Percentiles rank a stretch among this genome's conserved stretches.
Conservation (phyloP, 441 rosid genomes). For the Syzygium malaccense region DNA sequence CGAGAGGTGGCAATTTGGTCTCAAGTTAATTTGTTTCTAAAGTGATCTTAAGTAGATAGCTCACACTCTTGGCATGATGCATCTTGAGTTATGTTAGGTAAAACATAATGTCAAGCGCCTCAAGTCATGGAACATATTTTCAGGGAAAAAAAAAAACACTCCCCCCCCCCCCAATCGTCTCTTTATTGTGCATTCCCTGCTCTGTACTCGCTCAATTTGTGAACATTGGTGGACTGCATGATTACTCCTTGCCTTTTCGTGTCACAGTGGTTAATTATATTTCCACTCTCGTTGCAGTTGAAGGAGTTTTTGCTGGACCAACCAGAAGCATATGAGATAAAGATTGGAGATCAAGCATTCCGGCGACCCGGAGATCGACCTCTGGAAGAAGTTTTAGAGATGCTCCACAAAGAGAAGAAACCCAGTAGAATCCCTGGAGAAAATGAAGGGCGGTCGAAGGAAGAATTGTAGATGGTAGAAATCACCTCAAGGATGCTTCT, state of each 20-base stretch:
- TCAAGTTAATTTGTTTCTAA: neutral
- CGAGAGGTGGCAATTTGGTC: neutral
- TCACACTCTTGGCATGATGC: neutral
- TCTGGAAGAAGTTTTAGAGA: constrained; percentile 45
- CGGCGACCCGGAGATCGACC: constrained; percentile 86
- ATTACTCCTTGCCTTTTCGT: neutral
- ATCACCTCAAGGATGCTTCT: neutral
- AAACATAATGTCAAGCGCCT: neutral
- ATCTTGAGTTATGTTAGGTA: neutral
- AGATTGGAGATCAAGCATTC: constrained; percentile 65
- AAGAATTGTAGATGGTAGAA: constrained; percentile 41
- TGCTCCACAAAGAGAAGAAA: constrained; percentile 23
- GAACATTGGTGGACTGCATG: neutral
- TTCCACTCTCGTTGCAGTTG: constrained; percentile 26
- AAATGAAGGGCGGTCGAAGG: constrained; percentile 21
- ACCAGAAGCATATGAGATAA: constrained; percentile 79
- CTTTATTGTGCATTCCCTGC: neutral
- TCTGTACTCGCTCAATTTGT: neutral
- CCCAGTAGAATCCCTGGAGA: neutral
- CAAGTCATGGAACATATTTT: neutral
- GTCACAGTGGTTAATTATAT: neutral
- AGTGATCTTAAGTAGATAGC: neutral
- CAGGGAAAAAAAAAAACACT: neutral
- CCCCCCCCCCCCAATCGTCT: neutral
- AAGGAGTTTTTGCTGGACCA: constrained; percentile 70